Conservation (phyloP, 2,329 filamentous ascomycete genomes). For the Diaporthe ilicicola region DNA sequence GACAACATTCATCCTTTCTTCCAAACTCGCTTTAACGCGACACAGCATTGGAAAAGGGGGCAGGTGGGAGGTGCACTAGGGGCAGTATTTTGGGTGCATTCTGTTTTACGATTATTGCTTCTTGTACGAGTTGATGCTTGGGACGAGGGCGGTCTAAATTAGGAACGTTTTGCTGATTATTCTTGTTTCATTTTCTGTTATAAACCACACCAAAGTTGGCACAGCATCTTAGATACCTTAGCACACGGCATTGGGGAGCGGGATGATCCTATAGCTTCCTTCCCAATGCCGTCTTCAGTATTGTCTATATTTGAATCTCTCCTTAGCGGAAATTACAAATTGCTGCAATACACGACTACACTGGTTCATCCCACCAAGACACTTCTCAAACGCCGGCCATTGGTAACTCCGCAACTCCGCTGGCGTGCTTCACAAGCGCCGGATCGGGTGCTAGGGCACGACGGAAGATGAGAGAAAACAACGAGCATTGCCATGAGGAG, state of each 20-base stretch:
- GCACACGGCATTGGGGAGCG: neutral
- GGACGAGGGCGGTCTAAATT: constrained; percentile 12
- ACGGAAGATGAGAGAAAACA: neutral
- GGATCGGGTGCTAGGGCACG: neutral
- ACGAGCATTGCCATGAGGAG: neutral
- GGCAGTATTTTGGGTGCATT: neutral
- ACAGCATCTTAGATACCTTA: constrained; percentile 23
- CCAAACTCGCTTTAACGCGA: constrained; percentile 17
- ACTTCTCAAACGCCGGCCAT: constrained; percentile 5
- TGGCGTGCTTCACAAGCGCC: neutral
- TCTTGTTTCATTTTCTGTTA: neutral
- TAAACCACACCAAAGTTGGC: constrained; percentile 23
- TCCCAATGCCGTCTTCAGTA: constrained; percentile 1
- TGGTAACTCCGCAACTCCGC: constrained; percentile 17
- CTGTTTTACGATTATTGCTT: constrained; percentile 11
- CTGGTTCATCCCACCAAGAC: constrained; percentile 2
- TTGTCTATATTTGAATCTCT: constrained; percentile 21
- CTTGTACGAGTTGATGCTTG: constrained; percentile 16
- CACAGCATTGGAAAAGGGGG: constrained; percentile 12
- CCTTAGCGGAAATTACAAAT: constrained; percentile 19
- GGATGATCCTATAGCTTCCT: neutral
- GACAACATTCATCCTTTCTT: constrained; percentile 3
- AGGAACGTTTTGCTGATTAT: constrained; percentile 14
- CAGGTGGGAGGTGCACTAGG: constrained; percentile 13
- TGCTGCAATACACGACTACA: neutral